phyloP scores from a whole-genome alignment of 2,329 filamentous ascomycete genomes.

The Helotiales sp. region DNA sequence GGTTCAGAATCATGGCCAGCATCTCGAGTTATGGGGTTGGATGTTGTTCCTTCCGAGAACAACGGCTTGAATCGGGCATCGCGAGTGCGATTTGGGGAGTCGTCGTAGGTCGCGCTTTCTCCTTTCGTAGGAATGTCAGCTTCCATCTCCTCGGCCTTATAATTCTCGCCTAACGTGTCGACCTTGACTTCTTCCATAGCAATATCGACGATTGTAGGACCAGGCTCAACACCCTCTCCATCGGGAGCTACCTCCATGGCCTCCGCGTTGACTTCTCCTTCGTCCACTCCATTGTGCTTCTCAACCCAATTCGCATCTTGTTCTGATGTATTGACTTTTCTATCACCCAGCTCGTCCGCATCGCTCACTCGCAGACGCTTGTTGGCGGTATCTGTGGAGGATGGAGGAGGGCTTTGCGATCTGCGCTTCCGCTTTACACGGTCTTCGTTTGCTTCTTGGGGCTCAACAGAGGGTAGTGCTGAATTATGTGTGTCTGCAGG shows the following conservation, averaged over 20 bases:
- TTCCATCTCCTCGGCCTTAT: conserved; percentile 4
- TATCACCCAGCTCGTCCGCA: conserved; percentile 12
- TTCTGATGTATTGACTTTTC: conserved; percentile 15
- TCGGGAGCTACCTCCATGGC: conserved; percentile 4
- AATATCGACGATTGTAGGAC: conserved; percentile 18
- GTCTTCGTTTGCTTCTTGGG: conserved; percentile 46
- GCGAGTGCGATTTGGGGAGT: conserved; percentile 16
- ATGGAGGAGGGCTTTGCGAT: conserved; percentile 61
- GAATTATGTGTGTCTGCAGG: conserved; percentile 17
- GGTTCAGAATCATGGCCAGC: conserved; percentile 19
- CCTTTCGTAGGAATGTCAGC: conserved; percentile 1
- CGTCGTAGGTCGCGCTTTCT: conserved; percentile 6
- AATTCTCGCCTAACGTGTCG: conserved; percentile 7
- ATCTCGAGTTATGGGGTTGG: conserved; percentile 17
- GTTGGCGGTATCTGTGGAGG: conserved; percentile 50
- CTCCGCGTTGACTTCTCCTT: conserved; percentile 14
- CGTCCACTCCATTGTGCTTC: conserved; percentile 28
- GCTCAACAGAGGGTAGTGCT: conserved; percentile 29
- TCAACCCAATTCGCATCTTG: conserved; percentile 27
- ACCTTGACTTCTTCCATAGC: conserved; percentile 4
- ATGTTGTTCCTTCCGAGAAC: conserved; percentile 27
- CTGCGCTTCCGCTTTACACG: conserved; percentile 66
- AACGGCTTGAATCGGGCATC: conserved; percentile 51
- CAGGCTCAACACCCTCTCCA: conserved; percentile 6
- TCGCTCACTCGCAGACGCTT: conserved; percentile 55